phyloP scores from a whole-genome alignment of 2,329 filamentous ascomycete species.

The Ustulina deusta region DNA sequence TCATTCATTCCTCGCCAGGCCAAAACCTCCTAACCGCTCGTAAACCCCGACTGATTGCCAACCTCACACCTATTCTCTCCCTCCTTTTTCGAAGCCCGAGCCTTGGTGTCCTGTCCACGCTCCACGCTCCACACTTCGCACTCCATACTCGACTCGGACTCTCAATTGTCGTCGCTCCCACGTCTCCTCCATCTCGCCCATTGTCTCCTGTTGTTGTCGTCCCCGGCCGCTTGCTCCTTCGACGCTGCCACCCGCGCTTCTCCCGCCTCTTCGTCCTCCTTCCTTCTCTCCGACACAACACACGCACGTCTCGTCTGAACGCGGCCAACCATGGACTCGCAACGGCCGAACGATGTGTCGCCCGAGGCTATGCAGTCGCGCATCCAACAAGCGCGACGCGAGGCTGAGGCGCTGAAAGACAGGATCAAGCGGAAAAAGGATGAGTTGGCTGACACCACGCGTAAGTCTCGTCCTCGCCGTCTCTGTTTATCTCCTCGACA shows the following conservation, averaged over 20 bases:
- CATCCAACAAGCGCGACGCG: conserved; percentile 91
- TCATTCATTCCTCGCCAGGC: conserved; percentile 35
- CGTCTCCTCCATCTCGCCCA: conserved; percentile 19
- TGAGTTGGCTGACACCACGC: conserved; percentile 96
- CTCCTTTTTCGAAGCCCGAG: conserved; percentile 43
- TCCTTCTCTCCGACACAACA: conserved; percentile 10
- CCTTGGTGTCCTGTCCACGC: conserved; percentile 47
- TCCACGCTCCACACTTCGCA: conserved; percentile 29
- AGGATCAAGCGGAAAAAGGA: conserved; percentile 99
- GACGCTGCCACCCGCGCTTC: conserved; percentile 27
- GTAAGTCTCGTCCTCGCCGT: conserved; percentile 69
- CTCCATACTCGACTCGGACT: conserved; percentile 39
- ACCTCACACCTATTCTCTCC: conserved; percentile 48
- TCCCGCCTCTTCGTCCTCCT: conserved; percentile 25
- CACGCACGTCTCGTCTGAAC: conserved; percentile 22
- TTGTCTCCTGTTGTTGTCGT: conserved; percentile 16
- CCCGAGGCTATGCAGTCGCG: conserved; percentile 90
- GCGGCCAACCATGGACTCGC: conserved; percentile 65
- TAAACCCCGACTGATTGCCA: conserved; percentile 50
- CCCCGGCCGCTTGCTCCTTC: conserved; percentile 16
- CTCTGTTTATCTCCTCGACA: not conserved
- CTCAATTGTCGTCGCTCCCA: conserved; percentile 42
- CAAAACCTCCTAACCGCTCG: conserved; percentile 44
- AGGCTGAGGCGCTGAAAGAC: conserved; percentile 97
- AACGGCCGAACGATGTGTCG: conserved; percentile 72